Evolutionary conservation across 306 rosid genomes (phyloP), one percentile per base, ranked within the genome.

Genomic region (Canavalia gladiata): DNA sequence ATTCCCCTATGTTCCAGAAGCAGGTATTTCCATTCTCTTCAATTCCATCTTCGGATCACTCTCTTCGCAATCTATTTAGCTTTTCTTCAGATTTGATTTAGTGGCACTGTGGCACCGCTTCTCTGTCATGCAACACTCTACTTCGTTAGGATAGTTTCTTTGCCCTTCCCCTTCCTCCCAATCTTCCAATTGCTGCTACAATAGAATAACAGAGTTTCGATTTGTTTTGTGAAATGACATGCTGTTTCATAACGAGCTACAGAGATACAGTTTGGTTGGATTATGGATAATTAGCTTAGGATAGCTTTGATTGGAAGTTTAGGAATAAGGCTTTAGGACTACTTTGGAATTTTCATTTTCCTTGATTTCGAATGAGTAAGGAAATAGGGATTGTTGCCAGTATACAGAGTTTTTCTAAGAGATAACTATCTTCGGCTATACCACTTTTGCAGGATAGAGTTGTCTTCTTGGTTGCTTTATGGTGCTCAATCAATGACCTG

Each of bases 1-100:
- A 95, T 81, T 95, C 99, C 50, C 99, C 99, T 30, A 95, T 95
- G 98, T 95, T 95, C 85, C 94, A 90, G 89, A 95, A 88, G 72
- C 98, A 95, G 98, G 99, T 92, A 35, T 8, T 13, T 13, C 6
- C 3, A 18, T 34, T 39, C 47, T 41, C 35, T 45, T 41, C 76
- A 18, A n/a, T 77, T 18, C 25, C 25, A 18, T 18, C 25, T 18
- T 31, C 74, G 43, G 33, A 9, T 42, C 37, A 33, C 55, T 50
- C 54, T 43, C 12, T 57, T 30, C 62, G 37, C 51, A 34, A 11
- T 51, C 18, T 8, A 34, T 30, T 41, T 60, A 39, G 3, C 56
- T 54, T 46, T 41, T 68, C 7, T 45, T 67, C 72, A 8, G 56
- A 10, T 76, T 46, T 46, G 13, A 29, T 56, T 55, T 43, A 25